A percentile compares a stretch with the other conserved stretches of the same genome.
Conservation (phyloP, 306 rosid genomes). For the Delonix regia region DNA sequence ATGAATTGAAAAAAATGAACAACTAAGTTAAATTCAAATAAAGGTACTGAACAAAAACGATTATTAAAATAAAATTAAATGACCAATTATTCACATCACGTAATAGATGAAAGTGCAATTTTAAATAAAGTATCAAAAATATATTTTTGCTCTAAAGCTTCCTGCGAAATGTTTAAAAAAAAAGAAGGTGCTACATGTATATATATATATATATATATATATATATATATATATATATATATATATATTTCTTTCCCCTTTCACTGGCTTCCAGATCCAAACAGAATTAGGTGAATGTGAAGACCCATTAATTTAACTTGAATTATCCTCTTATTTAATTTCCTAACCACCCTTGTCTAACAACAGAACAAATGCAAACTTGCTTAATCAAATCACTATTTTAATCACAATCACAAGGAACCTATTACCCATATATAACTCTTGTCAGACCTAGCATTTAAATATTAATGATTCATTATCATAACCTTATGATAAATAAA, state of each 20-base stretch:
- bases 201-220: too few relatives aligned
- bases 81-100: too few relatives aligned
- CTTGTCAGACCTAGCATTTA: neutral
- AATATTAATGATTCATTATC: constrained; percentile 1
- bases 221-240: neutral
- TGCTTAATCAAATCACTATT: constrained; percentile 1
- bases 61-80: too few relatives aligned
- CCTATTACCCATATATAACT: neutral
- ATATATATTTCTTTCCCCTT: neutral
- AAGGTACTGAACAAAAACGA: too few relatives aligned
- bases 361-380: neutral
- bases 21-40: too few relatives aligned
- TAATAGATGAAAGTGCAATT: too few relatives aligned
- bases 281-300: constrained; percentile 1
- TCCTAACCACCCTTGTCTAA: neutral
- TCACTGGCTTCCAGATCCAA: neutral
- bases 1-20: too few relatives aligned
- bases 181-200: too few relatives aligned
- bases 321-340: neutral
- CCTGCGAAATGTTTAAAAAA: too few relatives aligned
- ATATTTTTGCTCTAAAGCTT: too few relatives aligned
- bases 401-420: neutral
- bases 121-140: too few relatives aligned
- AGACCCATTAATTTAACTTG: neutral
- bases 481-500: neutral